Percentiles rank a stretch among this genome's conserved stretches.
Conservation (phyloP, 371 early-diverging fungal species). For the Mortierella sp. region DNA sequence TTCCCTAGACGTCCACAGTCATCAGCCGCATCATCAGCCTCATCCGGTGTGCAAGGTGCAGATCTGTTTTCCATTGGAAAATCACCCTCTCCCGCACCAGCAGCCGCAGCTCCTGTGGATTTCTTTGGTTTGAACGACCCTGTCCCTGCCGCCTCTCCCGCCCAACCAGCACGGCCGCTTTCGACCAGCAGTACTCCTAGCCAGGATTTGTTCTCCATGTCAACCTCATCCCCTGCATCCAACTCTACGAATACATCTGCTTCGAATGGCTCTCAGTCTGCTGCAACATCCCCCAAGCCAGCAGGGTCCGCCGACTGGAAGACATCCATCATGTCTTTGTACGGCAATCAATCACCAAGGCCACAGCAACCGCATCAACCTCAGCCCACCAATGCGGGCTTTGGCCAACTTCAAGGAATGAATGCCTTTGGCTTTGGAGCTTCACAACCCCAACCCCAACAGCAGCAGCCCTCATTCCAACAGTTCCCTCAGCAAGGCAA, state of each 20-base stretch:
- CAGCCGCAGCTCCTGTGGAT: constrained; percentile 22
- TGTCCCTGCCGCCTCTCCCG: constrained; percentile 22
- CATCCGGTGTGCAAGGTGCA: constrained; percentile 50
- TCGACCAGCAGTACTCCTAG: constrained; percentile 2
- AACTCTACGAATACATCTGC: constrained; percentile 7
- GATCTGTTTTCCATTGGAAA: constrained; percentile 52
- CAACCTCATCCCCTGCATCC: constrained; percentile 21
- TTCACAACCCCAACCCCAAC: constrained; percentile 20
- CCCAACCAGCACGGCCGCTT: constrained; percentile 13
- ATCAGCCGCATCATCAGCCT: constrained; percentile 5
- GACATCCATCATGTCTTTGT: constrained; percentile 67
- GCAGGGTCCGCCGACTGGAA: constrained; percentile 59
- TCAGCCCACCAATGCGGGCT: constrained; percentile 12
- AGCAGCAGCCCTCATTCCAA: constrained; percentile 35
- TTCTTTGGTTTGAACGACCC: constrained; percentile 46
- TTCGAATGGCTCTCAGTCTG: constrained; percentile 2
- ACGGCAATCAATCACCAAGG: constrained; percentile 44
- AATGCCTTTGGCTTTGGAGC: constrained; percentile 46
- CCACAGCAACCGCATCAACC: constrained; percentile 27
- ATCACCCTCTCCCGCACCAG: constrained; percentile 11
- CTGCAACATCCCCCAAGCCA: constrained; percentile 16
- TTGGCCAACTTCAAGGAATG: constrained; percentile 43
- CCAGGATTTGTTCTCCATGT: constrained; percentile 40
- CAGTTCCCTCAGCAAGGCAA: constrained; percentile 35
- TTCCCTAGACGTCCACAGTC: constrained; percentile 18